phyloP scores from a whole-genome alignment of 371 early-diverging fungal genomes.

The Rhizopus stolonifer region DNA sequence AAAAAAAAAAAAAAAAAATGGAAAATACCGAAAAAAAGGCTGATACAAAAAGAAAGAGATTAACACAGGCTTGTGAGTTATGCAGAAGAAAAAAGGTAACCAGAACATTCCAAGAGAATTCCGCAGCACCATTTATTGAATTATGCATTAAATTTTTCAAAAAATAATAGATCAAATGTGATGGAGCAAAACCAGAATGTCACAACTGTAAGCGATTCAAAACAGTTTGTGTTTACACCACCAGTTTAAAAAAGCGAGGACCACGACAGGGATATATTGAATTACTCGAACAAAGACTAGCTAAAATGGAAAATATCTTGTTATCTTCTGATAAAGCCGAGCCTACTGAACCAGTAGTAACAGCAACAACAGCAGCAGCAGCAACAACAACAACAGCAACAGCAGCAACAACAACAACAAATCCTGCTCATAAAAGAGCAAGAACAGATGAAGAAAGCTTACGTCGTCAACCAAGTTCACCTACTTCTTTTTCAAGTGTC shows the following conservation, averaged over 20 bases:
- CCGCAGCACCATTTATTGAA: too few species aligned
- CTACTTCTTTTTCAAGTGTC: conserved; percentile 17
- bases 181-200: conserved; percentile 77
- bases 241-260: conserved; percentile 72
- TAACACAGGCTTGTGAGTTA: conserved; percentile 80
- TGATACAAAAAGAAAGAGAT: conserved; percentile 61
- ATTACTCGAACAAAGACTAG: conserved; percentile 68
- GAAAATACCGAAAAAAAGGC: not conserved
- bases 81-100: conserved; percentile 80
- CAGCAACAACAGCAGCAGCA: not conserved
- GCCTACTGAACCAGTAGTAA: not conserved
- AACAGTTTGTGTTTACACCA: conserved; percentile 68
- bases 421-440: conserved; percentile 3
- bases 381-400: conserved; percentile 1
- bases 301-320: conserved; percentile 71
- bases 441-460: conserved; percentile 2
- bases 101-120: not conserved
- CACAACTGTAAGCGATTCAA: conserved; percentile 69
- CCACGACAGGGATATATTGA: conserved; percentile 83
- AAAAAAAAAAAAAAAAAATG: too few species aligned
- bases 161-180: conserved; percentile 64
- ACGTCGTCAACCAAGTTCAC: conserved; percentile 7
- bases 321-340: conserved; percentile 17
- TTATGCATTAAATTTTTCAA: too few species aligned
- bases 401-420: conserved; percentile 3